Percentiles rank a stretch among this genome's conserved stretches.
phyloP scores from a whole-genome alignment of 805 yeast species.

The Hyphopichia homilentoma region DNA sequence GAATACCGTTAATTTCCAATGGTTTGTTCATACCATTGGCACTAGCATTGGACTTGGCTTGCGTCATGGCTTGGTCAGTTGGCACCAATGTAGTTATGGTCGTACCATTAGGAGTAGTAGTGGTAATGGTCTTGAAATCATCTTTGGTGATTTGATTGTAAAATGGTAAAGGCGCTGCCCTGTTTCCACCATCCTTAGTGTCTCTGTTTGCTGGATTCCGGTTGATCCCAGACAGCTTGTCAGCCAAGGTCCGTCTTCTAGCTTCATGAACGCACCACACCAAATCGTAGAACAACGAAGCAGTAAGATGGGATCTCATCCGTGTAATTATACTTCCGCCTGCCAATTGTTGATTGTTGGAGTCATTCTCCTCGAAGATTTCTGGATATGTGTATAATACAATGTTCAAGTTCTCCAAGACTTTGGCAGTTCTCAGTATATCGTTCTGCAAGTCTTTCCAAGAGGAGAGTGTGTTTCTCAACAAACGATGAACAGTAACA shows the following conservation, averaged over 20 bases:
- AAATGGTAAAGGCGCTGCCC: slow-evolving; percentile 75
- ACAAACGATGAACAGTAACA: slow-evolving; percentile 86
- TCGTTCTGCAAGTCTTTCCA: slow-evolving; percentile 92
- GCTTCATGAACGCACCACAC: slow-evolving; percentile 97
- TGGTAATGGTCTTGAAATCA: slow-evolving; percentile 78
- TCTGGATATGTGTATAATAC: slow-evolving; percentile 87
- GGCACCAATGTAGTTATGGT: slow-evolving; percentile 87
- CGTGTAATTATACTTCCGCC: slow-evolving; percentile 60
- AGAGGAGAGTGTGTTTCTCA: slow-evolving; percentile 81
- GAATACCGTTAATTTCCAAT: slow-evolving; percentile 64
- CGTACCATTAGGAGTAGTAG: slow-evolving; percentile 90
- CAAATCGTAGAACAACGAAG: slow-evolving; percentile 84
- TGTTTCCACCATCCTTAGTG: slow-evolving; percentile 11
- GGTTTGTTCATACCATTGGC: slow-evolving; percentile 55
- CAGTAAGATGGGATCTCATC: slow-evolving; percentile 90
- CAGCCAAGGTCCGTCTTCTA: slow-evolving; percentile 55
- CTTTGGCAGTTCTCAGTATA: slow-evolving; percentile 86
- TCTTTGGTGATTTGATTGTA: slow-evolving; percentile 88
- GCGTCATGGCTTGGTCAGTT: slow-evolving; percentile 68
- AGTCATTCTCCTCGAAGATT: slow-evolving; percentile 44
- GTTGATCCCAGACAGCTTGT: slow-evolving; percentile 15
- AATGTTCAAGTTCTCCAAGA: slow-evolving; percentile 81
- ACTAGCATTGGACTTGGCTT: slow-evolving; percentile 54
- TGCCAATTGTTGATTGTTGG: slow-evolving; percentile 4
- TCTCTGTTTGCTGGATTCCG: slow-evolving; percentile 3